phyloP scores from a whole-genome alignment of 2,329 filamentous ascomycete genomes.

The Penicillium sp. region DNA sequence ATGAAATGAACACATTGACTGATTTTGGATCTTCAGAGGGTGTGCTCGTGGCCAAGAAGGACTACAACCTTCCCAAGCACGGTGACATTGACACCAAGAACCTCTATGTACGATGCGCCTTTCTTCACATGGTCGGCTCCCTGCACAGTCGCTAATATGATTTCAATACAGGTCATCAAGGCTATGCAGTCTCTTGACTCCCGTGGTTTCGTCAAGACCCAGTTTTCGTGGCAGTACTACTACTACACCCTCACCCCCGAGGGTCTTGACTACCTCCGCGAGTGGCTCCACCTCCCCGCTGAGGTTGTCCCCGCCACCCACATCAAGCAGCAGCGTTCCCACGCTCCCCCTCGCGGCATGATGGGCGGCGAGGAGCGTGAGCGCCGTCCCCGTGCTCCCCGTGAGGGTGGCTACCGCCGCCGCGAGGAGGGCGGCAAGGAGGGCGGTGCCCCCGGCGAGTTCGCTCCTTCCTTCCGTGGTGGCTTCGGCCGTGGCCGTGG shows the following conservation, averaged over 20 bases:
- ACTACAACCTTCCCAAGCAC: conserved; percentile 98
- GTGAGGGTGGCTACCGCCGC: conserved; percentile 86
- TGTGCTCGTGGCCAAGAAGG: conserved; percentile 96
- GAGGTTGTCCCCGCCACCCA: conserved; percentile 99
- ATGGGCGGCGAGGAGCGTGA: conserved; percentile 80
- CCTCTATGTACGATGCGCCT: conserved; percentile 62
- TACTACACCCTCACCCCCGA: conserved; percentile 99
- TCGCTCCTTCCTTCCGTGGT: conserved; percentile 88
- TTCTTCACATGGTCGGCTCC: not conserved
- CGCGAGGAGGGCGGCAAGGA: conserved; percentile 79
- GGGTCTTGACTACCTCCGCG: conserved; percentile 99
- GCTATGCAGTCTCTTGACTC: conserved; percentile 97
- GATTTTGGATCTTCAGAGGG: conserved; percentile 50
- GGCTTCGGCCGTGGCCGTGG: conserved; percentile 84
- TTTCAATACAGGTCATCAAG: conserved; percentile 69
- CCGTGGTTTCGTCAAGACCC: conserved; percentile 98
- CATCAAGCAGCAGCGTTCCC: conserved; percentile 99
- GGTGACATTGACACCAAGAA: conserved; percentile 99
- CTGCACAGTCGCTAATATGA: conserved; percentile 3
- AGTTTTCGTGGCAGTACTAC: conserved; percentile 99
- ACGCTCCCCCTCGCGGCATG: conserved; percentile 98
- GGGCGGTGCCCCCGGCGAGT: conserved; percentile 85
- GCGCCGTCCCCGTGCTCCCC: conserved; percentile 72
- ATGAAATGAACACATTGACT: conserved; percentile 9
- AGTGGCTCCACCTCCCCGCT: conserved; percentile 99